Evolutionary conservation across 2,329 filamentous ascomycete species (phyloP), one percentile per base, ranked within the genome.

Genomic region (Thielaviopsis populi): DNA sequence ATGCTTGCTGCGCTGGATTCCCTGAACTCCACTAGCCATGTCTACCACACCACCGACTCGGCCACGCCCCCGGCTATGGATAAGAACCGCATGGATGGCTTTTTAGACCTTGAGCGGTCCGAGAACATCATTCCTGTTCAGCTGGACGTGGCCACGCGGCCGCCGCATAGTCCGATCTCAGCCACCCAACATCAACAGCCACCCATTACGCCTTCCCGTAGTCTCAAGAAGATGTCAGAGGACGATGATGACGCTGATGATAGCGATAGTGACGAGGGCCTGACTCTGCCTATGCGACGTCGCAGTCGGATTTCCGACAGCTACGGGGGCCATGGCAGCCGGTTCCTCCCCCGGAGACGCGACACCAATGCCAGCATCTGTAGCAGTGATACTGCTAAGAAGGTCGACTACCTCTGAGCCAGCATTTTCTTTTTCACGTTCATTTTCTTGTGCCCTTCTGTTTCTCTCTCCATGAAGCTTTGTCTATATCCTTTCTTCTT

Each of bases 11-110:
- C 73, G 24, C 80, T 80, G 10, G 78, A 77, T 4, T 73, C 76
- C 5, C 73, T 80, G 6, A 74, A 74, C 59, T 68, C 66, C 2
- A 74, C 74, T 19, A 72, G 75, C 1, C 74, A 78, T 11, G 71
- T 80, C 1, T 73, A 82, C 30, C 77, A 81, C 62, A 78, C 79
- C 1, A 77, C 77, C 1, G 80, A 83, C 66, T 80, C 79, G 1
- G 73, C 82, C 6, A 82, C 80, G 6, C 80, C 80, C 6, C 79
- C 80, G 40, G 80, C 77, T 2, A 69, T 79, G 61, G 70, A 68
- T 17, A 82, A 81, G 70, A 78, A 80, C 59, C 77, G 79, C 1
- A 70, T 82, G 2, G 75, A 78, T 41, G 72, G 75, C 1, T 69
- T 74, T 5, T 66, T 71, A 46, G 68, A 72, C 22, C 75, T 73